Conservation (phyloP, 2,329 filamentous ascomycete species). For the Talaromyces atroroseus region DNA sequence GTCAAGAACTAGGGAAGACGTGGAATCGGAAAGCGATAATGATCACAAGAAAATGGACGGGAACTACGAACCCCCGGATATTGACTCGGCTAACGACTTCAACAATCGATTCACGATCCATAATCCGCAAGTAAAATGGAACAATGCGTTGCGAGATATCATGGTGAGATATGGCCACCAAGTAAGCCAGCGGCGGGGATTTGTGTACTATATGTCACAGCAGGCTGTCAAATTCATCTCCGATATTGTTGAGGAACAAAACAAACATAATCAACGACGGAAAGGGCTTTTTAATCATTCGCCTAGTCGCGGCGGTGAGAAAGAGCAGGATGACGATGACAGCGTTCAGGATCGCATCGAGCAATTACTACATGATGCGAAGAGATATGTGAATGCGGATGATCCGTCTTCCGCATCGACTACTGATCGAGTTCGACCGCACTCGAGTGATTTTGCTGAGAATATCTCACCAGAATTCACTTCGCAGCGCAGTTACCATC, state of each 20-base stretch:
- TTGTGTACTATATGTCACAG: constrained; percentile 95
- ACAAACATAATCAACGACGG: constrained; percentile 58
- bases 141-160: constrained; percentile 90
- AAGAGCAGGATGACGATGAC: constrained; percentile 53
- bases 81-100: constrained; percentile 89
- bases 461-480: constrained; percentile 84
- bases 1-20: constrained; percentile 24
- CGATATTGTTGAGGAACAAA: constrained; percentile 93
- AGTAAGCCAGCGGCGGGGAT: constrained; percentile 89
- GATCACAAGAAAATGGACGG: constrained; percentile 49
- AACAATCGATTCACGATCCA: constrained; percentile 98
- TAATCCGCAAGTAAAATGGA: constrained; percentile 97
- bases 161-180: constrained; percentile 96
- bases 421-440: constrained; percentile 26
- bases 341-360: constrained; percentile 81
- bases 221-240: constrained; percentile 96
- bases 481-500: constrained; percentile 87
- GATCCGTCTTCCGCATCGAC: constrained; percentile 45
- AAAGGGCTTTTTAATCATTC: constrained; percentile 14
- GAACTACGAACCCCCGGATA: constrained; percentile 62
- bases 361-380: constrained; percentile 76
- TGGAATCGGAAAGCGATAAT: constrained; percentile 49
- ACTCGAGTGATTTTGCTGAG: constrained; percentile 52
- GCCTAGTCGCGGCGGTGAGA: constrained; percentile 5
- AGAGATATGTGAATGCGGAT: constrained; percentile 71